A percentile compares a stretch with the other conserved stretches of the same genome.
phyloP scores from a whole-genome alignment of 306 rosid species.

The Vachellia collinsii region DNA sequence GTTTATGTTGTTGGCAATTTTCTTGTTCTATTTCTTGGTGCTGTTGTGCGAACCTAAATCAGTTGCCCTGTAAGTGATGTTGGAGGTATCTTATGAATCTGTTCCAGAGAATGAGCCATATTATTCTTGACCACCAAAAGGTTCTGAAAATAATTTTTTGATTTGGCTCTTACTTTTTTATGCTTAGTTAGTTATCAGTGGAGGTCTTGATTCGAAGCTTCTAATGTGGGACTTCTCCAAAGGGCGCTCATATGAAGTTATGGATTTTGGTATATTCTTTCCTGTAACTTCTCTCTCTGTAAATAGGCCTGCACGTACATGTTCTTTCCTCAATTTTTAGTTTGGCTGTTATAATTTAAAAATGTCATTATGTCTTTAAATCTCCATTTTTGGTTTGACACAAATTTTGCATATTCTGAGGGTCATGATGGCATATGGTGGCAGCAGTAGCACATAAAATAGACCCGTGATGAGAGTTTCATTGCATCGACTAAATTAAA shows the following conservation, averaged over 20 bases:
- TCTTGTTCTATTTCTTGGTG: not conserved
- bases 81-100: not conserved
- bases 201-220: constrained; percentile 92
- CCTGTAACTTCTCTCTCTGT: constrained; percentile 23
- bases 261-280: constrained; percentile 66
- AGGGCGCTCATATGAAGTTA: constrained; percentile 70
- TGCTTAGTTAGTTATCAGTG: constrained; percentile 72
- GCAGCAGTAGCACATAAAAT: too few species aligned
- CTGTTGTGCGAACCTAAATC: not conserved
- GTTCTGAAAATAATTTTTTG: not conserved
- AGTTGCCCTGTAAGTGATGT: not conserved
- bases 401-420: too few species aligned
- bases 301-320: not conserved
- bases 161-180: constrained; percentile 22
- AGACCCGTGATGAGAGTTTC: too few species aligned
- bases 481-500: too few species aligned
- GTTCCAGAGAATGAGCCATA: not conserved
- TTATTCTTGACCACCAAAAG: not conserved
- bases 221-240: constrained; percentile 92
- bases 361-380: not conserved
- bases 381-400: too few species aligned
- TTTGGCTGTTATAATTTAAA: not conserved
- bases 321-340: not conserved
- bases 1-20: not conserved
- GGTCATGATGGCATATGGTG: too few species aligned